These are phyloP conservation scores for Scenedesmus sp. DNA, from an alignment of 163 green algal species.

Conservation along the genomic window DNA sequence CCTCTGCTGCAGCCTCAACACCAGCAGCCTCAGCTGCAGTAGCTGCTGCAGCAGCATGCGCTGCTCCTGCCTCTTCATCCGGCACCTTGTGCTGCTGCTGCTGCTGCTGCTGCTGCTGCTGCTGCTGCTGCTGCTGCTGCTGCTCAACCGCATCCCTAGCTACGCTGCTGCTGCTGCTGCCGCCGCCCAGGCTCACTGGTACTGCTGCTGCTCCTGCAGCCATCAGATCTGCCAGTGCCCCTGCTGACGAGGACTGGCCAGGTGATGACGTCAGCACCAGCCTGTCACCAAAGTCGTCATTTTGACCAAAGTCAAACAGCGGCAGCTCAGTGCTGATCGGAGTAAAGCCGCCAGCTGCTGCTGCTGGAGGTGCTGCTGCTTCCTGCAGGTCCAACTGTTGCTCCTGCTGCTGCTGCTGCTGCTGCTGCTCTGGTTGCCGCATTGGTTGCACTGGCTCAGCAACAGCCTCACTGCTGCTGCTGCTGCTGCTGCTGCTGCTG, in stretches of 20 bases:
- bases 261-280: not conserved
- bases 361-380: constrained; percentile 30
- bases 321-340: constrained; percentile 20
- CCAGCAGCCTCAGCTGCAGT: not conserved
- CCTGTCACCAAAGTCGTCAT: not conserved
- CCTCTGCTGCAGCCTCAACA: not conserved
- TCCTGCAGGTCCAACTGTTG: not conserved
- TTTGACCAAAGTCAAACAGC: constrained; percentile 29
- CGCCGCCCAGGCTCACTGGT: constrained; percentile 19
- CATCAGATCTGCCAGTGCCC: constrained; percentile 23
- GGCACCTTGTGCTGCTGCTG: not conserved
- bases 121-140: constrained; percentile 34
- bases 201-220: constrained; percentile 30
- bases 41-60: not conserved
- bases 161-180: constrained; percentile 34
- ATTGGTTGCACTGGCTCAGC: not conserved
- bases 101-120: constrained; percentile 16
- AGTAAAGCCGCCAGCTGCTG: constrained; percentile 3
- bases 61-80: not conserved
- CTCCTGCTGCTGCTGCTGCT: constrained; percentile 20
- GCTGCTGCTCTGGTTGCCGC: constrained; percentile 28
- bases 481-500: not conserved
- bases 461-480: not conserved
- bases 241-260: not conserved
- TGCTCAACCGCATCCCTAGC: not conserved